Conservation (phyloP, 331 rosid genomes). For the Spiraea crenata region DNA sequence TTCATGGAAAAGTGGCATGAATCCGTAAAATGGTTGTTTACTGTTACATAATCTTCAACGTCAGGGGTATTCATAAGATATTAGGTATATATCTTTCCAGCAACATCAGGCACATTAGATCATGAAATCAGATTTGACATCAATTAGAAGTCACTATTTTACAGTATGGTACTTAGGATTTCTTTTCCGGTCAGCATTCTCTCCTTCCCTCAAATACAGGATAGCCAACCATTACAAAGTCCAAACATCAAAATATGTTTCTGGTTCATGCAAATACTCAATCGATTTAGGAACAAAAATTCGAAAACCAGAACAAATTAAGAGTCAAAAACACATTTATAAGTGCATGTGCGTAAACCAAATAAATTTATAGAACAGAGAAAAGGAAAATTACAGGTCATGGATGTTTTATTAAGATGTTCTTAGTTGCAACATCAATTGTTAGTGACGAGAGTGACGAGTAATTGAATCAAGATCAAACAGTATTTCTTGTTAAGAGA, state of each 20-base stretch:
- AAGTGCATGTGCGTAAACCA: background rate
- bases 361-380: background rate
- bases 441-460: too few species aligned
- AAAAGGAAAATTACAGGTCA: background rate
- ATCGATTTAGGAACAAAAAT: background rate
- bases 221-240: background rate
- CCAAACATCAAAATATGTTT: background rate
- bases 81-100: background rate
- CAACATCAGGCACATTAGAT: background rate
- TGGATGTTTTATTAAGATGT: too few species aligned
- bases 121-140: background rate
- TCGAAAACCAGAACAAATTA: background rate
- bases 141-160: background rate
- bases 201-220: background rate
- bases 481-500: too few species aligned
- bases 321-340: background rate
- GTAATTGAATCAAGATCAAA: too few species aligned
- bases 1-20: background rate
- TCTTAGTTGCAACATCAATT: too few species aligned
- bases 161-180: background rate
- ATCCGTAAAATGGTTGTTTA: constrained; percentile 3
- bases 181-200: background rate
- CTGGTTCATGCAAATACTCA: constrained; percentile 21
- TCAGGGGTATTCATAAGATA: background rate
- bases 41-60: background rate